Conservation (phyloP, 2,329 filamentous ascomycete genomes). For the Knufia fluminis region DNA sequence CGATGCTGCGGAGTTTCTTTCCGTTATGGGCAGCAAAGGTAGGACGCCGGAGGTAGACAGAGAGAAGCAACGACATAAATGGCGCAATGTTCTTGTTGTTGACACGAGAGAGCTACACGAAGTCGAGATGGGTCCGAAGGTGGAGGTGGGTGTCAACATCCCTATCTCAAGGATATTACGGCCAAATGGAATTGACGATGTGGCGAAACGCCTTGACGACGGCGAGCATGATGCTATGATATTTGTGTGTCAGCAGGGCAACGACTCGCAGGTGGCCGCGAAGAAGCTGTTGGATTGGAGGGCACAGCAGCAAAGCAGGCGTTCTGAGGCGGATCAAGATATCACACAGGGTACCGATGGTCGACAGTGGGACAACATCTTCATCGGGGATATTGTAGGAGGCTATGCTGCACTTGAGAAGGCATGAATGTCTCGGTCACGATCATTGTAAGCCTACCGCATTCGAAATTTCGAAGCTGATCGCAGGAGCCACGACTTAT, state of each 20-base stretch:
- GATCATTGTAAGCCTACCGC: too few relatives aligned
- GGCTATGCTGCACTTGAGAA: constrained; percentile 19
- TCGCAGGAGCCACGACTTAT: too few relatives aligned
- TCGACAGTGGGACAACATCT: constrained; percentile 4
- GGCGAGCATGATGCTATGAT: constrained; percentile 28
- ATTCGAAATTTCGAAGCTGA: too few relatives aligned
- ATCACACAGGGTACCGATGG: background rate
- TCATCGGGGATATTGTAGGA: constrained; percentile 20
- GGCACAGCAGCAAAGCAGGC: background rate
- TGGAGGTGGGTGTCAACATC: constrained; percentile 62
- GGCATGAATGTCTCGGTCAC: too few relatives aligned
- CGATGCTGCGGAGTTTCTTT: constrained; percentile 52
- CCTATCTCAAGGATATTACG: constrained; percentile 36
- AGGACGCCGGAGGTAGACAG: background rate
- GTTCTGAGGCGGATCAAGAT: background rate
- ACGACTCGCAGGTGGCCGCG: constrained; percentile 40
- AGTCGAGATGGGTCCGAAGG: constrained; percentile 62
- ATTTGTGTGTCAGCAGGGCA: constrained; percentile 41
- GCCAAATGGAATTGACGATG: constrained; percentile 12
- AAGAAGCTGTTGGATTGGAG: constrained; percentile 30
- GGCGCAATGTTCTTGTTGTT: constrained; percentile 49
- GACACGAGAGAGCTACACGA: constrained; percentile 82
- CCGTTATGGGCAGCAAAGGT: constrained; percentile 19
- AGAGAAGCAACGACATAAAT: background rate
- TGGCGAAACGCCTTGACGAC: constrained; percentile 2